Base-by-base conservation (phyloP, 225 moss, liverwort and hornwort species). In the Pseudisothecium myosuroides region DNA sequence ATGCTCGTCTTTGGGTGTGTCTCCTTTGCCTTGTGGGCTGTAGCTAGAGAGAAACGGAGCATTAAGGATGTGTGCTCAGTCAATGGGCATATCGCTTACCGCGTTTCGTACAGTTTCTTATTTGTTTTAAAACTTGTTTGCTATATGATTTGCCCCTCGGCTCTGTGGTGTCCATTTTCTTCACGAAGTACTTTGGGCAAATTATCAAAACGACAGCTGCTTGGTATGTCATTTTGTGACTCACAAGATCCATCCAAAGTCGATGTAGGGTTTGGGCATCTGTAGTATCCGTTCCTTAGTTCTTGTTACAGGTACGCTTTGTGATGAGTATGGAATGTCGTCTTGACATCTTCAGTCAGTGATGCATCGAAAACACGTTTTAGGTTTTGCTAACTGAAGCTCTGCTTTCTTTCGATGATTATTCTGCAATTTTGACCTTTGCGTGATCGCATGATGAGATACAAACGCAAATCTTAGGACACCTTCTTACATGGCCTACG, bases 381-480 rank as follows among this genome's bases (percentile, higher is more conserved):
- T 9, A 15, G 54, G 10, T 23, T 37, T 22, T 23, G 4, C 10
- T 1, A 10, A 10, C 4, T 56, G 31, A 5, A 20, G 20, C 10
- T 7, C 21, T n/a, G 5, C 13, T 13, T 5, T 14, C 10, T 58
- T 23, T 17, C 4, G 9, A 18, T 19, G 3, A 4, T 1, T 27
- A 1, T 75, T 20, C 17, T 9, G 11, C 10, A 17, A 4, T 28
- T 21, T 14, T 27, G 27, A 29, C 11, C 11, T 10, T 31, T 31
- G 20, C 14, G 14, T 63, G 83, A 52, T 88, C 54, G 82, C 7
- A 21, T 83, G 90, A 91, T 88, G 86, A 90, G 74, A 88, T 86
- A 86, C 86, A 84, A 88, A 88, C 88, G 27, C 49, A 88, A 80
- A 84, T 93, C 86, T 88, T 91, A 88, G 90, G 88, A 91, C 91